Conservation (phyloP, 176 grass and related monocot species). For the Melocanna baccifera region DNA sequence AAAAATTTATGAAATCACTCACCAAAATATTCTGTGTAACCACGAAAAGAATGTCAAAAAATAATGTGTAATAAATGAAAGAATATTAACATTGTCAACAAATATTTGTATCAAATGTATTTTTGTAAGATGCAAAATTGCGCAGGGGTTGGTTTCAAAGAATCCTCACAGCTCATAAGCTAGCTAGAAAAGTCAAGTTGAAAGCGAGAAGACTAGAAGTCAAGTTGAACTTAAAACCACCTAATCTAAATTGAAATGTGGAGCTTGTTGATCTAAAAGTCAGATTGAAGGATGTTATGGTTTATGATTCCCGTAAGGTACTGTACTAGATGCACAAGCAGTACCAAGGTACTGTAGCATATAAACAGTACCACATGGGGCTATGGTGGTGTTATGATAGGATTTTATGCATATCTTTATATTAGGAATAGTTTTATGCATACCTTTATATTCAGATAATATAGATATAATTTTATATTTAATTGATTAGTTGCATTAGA, state of each 20-base stretch:
- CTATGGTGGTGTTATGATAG: too few relatives aligned
- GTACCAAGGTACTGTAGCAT: too few relatives aligned
- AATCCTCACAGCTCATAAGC: neutral
- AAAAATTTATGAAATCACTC: neutral
- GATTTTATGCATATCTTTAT: too few relatives aligned
- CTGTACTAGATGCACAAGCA: too few relatives aligned
- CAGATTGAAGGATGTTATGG: neutral
- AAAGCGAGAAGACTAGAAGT: neutral
- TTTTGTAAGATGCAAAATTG: neutral
- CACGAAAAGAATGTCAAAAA: neutral
- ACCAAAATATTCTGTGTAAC: neutral
- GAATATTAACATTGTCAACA: neutral
- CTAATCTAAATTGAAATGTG: neutral
- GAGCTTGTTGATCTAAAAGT: neutral
- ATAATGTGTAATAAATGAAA: constrained; percentile 1
- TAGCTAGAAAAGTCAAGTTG: neutral
- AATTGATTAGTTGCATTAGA: too few relatives aligned
- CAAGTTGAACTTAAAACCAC: constrained; percentile 6
- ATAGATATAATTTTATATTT: too few relatives aligned
- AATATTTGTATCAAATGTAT: neutral
- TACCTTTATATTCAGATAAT: too few relatives aligned
- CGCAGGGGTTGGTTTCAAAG: neutral
- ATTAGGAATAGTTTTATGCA: too few relatives aligned
- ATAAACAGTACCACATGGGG: too few relatives aligned
- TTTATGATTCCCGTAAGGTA: too few relatives aligned